Base-by-base conservation (phyloP, 73 alveolate genomes). In the Tetrahymena borealis region DNA sequence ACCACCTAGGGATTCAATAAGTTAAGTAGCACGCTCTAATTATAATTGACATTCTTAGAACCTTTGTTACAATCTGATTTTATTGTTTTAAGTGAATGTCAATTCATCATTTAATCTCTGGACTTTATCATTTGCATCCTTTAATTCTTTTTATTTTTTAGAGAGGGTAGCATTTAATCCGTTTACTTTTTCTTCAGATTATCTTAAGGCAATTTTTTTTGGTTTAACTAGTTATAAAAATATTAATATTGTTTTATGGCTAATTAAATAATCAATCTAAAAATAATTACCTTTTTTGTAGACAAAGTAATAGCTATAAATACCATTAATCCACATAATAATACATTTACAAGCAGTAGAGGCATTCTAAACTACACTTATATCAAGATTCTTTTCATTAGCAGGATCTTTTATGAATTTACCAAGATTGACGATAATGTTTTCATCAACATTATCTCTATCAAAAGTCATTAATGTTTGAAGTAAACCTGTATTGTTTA, bases 1-100 rank as follows among this genome's bases (percentile, higher is more conserved):
- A 35, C 99, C 99, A 32, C 99, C 99, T 78, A 98, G 95, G 20
- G 99, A 97, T 91, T 98, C 98, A 94, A 98, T 98, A 94, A 98
- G 97, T 90, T 97, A 96, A 91, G 96, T 97, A 4, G 99, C 99
- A 78, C 99, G 95, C 91, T 95, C 98, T 91, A 98, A 91, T 93
- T 98, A 93, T 91, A 95, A 95, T 91, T 96, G 94, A 78, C 99
- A 97, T 91, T 95, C 98, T 90, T 97, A 96, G 91, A 39, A 91
- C 15, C 93, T 97, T 37, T 94, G 79, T 91, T 98, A 99, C 43
- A 98, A 97, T 94, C 94, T 94, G 15, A 93, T 99, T 90, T 98
- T 98, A 93, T 96, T 95, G 11, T 96, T 98, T 79, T 97, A 91
- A 38, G 99, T 97, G 33, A 94, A 95, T 13, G 96, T 95, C 91